Conservation (phyloP, 768 basidiomycete species). For the Boletus tomentosulus region DNA sequence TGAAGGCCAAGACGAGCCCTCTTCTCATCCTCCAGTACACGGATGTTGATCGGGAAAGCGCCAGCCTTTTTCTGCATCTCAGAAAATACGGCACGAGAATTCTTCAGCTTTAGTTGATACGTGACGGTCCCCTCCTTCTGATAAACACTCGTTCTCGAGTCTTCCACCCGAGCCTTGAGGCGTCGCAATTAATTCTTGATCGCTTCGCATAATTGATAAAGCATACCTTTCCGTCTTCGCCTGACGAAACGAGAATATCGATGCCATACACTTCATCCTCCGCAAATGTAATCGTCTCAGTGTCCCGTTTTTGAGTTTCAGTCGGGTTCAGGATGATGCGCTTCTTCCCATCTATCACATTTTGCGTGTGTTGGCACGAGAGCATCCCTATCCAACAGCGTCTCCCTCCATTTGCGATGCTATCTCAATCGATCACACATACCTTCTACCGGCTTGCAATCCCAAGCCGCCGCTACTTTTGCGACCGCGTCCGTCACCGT, state of each 20-base stretch:
- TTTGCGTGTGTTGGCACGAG: slow-evolving; percentile 91
- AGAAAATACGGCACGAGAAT: slow-evolving; percentile 91
- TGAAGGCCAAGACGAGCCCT: slow-evolving; percentile 90
- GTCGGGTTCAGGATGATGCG: slow-evolving; percentile 88
- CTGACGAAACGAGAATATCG: slow-evolving; percentile 84
- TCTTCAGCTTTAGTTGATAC: slow-evolving; percentile 98
- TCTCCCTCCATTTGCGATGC: background rate
- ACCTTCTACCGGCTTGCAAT: slow-evolving; percentile 95
- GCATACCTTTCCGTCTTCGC: slow-evolving; percentile 84
- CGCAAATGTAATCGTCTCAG: slow-evolving; percentile 79
- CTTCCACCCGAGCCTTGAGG: slow-evolving; percentile 77
- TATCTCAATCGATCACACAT: slow-evolving; percentile 16
- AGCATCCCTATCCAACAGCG: slow-evolving; percentile 66
- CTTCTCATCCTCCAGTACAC: slow-evolving; percentile 93
- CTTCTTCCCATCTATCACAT: slow-evolving; percentile 95
- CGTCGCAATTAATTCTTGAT: background rate
- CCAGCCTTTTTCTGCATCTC: slow-evolving; percentile 99
- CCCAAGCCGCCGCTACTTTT: slow-evolving; percentile 66
- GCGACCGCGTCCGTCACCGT: slow-evolving; percentile 83
- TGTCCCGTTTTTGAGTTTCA: slow-evolving; percentile 79
- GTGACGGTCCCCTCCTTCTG: slow-evolving; percentile 82
- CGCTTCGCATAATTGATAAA: background rate
- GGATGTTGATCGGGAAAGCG: slow-evolving; percentile 96
- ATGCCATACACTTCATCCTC: slow-evolving; percentile 96
- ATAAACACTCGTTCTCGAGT: slow-evolving; percentile 89